phyloP scores from a whole-genome alignment of 2,329 filamentous ascomycete genomes.

The Botrytis galanthina region DNA sequence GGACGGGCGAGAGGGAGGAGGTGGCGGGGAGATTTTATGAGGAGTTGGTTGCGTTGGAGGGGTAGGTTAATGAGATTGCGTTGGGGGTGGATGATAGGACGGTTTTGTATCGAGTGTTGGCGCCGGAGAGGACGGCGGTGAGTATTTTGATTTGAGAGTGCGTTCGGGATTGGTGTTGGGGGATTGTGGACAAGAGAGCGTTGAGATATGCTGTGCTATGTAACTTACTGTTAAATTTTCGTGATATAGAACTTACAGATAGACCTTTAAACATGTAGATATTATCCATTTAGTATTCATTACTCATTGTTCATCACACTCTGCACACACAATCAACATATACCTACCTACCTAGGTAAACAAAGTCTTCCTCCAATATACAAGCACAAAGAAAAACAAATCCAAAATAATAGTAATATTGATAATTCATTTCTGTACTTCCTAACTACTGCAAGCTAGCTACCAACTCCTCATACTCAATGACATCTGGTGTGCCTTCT shows the following conservation, averaged over 20 bases:
- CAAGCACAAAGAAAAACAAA: neutral
- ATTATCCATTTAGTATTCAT: neutral
- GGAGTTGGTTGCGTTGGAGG: slow-evolving; percentile 11
- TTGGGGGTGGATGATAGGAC: slow-evolving; percentile 9
- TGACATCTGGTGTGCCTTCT: neutral
- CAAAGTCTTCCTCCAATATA: neutral
- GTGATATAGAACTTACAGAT: neutral
- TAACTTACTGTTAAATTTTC: neutral
- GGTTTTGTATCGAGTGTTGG: slow-evolving; percentile 14
- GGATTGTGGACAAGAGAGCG: neutral
- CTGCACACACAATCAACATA: neutral
- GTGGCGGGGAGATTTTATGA: slow-evolving; percentile 11
- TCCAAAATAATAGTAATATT: neutral
- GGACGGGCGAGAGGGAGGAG: neutral
- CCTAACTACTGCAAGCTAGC: neutral
- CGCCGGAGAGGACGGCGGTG: slow-evolving; percentile 14
- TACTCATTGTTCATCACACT: neutral
- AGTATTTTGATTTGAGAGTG: slow-evolving; percentile 15
- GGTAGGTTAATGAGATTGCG: neutral
- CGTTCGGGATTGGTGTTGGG: neutral
- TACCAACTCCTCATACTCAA: neutral
- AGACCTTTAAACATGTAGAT: neutral
- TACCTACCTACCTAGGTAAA: neutral
- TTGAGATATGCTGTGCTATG: neutral
- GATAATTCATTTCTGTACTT: neutral